Conservation (phyloP, 2,329 filamentous ascomycete species). For the Akanthomyces muscarius region DNA sequence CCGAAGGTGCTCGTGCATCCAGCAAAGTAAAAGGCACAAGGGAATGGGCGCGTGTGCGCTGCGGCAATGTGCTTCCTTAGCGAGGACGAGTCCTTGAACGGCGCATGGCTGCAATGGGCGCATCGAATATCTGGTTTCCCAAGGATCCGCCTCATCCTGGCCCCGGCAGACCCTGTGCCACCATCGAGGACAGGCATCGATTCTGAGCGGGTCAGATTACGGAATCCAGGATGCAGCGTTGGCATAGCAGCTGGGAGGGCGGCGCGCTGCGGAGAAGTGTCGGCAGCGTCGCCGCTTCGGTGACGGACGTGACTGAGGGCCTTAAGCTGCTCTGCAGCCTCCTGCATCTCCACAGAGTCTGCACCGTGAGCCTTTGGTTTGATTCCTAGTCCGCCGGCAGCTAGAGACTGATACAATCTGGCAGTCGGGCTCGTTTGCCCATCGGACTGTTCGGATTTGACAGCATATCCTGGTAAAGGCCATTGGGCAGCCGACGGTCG, state of each 20-base stretch:
- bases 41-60: slow-evolving; percentile 69
- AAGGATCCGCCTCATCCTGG: slow-evolving; percentile 45
- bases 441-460: background rate
- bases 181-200: slow-evolving; percentile 17
- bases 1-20: slow-evolving; percentile 80
- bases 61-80: slow-evolving; percentile 64
- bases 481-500: background rate
- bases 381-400: slow-evolving; percentile 18
- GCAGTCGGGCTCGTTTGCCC: slow-evolving; percentile 26
- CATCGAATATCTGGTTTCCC: slow-evolving; percentile 60
- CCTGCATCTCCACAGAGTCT: slow-evolving; percentile 66
- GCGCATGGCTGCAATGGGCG: slow-evolving; percentile 57
- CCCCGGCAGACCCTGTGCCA: slow-evolving; percentile 34
- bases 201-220: slow-evolving; percentile 17
- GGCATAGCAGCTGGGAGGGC: slow-evolving; percentile 14
- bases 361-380: slow-evolving; percentile 38
- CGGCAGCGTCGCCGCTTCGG: slow-evolving; percentile 41
- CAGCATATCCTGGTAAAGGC: background rate
- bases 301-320: slow-evolving; percentile 61
- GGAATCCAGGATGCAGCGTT: slow-evolving; percentile 4
- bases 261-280: slow-evolving; percentile 18
- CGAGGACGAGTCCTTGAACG: slow-evolving; percentile 64
- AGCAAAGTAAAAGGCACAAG: slow-evolving; percentile 80
- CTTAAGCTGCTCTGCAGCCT: slow-evolving; percentile 63
- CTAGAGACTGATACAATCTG: slow-evolving; percentile 9